Evolutionary conservation across 2,329 filamentous ascomycete genomes (phyloP).

Genomic region (Fusarium miscanthi): DNA sequence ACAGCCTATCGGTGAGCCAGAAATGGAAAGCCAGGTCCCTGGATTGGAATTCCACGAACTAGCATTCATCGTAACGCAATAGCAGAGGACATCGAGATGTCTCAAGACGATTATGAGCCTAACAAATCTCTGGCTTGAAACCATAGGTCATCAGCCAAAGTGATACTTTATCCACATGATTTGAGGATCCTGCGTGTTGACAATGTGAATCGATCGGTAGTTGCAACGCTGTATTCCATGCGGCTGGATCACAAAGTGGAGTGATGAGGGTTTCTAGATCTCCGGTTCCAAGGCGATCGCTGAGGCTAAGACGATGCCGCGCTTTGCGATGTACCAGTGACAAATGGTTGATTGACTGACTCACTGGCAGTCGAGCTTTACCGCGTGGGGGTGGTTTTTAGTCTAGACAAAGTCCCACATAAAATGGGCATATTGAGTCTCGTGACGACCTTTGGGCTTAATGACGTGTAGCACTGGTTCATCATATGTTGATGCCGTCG

Average conservation of each 20-base stretch:
- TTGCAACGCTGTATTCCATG: slow-evolving; percentile 10
- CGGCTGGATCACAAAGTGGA: slow-evolving; percentile 25
- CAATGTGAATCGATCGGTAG: slow-evolving; percentile 19
- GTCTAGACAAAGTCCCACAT: slow-evolving; percentile 30
- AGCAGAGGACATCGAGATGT: not conserved
- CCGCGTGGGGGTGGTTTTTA: slow-evolving; percentile 34
- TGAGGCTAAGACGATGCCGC: slow-evolving; percentile 26
- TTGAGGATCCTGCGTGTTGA: slow-evolving; percentile 30
- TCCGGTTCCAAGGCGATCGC: slow-evolving; percentile 24
- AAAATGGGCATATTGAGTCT: slow-evolving; percentile 24
- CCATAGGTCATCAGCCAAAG: slow-evolving; percentile 2
- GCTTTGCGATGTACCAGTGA: slow-evolving; percentile 26
- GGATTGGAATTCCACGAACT: not conserved
- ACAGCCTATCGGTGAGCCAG: slow-evolving; percentile 14
- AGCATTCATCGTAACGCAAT: not conserved
- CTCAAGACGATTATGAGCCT: not conserved
- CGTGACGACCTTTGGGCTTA: slow-evolving; percentile 21
- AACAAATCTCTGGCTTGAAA: not conserved
- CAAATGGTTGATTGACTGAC: slow-evolving; percentile 10
- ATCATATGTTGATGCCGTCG: not conserved
- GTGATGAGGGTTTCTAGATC: slow-evolving; percentile 20
- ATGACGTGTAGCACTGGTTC: not conserved
- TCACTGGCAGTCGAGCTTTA: slow-evolving; percentile 36
- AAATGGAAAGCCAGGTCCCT: slow-evolving; percentile 9
- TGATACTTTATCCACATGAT: slow-evolving; percentile 31